Evolutionary conservation across 495 filamentous ascomycete species (phyloP), one percentile per base, ranked within the genome.

Genomic region (Podospora australis): DNA sequence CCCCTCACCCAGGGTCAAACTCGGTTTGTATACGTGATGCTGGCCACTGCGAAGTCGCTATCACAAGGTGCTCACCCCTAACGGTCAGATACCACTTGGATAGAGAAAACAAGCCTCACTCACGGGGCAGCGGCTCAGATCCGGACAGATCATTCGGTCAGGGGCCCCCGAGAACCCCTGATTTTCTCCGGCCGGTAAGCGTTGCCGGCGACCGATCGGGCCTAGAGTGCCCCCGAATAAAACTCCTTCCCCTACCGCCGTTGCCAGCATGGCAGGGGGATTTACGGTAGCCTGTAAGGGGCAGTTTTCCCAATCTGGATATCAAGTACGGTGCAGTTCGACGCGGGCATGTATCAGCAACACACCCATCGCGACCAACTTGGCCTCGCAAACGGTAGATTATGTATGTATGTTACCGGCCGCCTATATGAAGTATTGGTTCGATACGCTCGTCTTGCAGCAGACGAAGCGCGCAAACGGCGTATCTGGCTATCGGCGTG

Each of bases 241-340:
- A n/a, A 36, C 32, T 32, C 35, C 35, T 38, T 25, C 44, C 23
- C 26, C 19, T 20, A 23, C 32, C 32, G n/a, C 0, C 19, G n/a
- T 13, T 36, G n/a, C 9, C 19, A 1, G 11, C n/a, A 36, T 17
- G 21, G 19, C 21, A 46, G 43, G 20, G 13, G 21, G 11, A n/a
- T 17, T n/a, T n/a, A n/a, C n/a, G n/a, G n/a, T n/a, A n/a, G n/a
- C n/a, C n/a, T n/a, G n/a, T n/a, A n/a, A n/a, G 11, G 17, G 16
- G 36, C 34, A 8, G 29, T 39, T 44, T 10, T 46, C 20, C 39
- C 35, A 28, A 35, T 36, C n/a, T 36, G 32, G 32, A 19, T n/a
- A n/a, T 36, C 32, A 36, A 36, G 2, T n/a, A n/a, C n/a, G n/a
- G n/a, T n/a, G n/a, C n/a, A n/a, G n/a, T n/a, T n/a, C n/a, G n/a